A percentile compares a stretch with the other conserved stretches of the same genome.
phyloP scores from a whole-genome alignment of 805 yeast genomes.

The Wickerhamomyces canadensis region DNA sequence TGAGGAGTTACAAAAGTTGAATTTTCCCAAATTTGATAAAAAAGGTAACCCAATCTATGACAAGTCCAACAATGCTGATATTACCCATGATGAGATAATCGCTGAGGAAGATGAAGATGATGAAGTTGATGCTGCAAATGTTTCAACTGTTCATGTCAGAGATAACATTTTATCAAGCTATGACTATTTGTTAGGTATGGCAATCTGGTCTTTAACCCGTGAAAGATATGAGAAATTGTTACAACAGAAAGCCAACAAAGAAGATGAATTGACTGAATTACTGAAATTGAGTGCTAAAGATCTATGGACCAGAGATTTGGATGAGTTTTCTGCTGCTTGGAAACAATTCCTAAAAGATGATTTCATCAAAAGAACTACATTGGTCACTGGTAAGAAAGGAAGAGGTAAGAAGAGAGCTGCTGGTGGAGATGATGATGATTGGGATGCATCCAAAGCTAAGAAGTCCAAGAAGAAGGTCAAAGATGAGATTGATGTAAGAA shows the following conservation, averaged over 20 bases:
- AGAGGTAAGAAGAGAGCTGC: constrained; percentile 33
- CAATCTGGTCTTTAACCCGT: constrained; percentile 86
- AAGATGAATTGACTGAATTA: constrained; percentile 60
- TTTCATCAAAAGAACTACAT: constrained; percentile 47
- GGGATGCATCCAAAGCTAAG: constrained; percentile 8
- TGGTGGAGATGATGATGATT: constrained; percentile 17
- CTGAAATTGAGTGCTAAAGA: constrained; percentile 75
- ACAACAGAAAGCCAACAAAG: constrained; percentile 66
- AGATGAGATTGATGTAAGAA: constrained; percentile 13
- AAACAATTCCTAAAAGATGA: constrained; percentile 63
- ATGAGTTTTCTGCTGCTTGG: constrained; percentile 64
- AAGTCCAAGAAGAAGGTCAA: constrained; percentile 14
- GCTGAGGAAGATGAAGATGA: constrained; percentile 34
- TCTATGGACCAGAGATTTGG: constrained; percentile 82
- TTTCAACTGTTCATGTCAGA: constrained; percentile 34
- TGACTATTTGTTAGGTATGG: constrained; percentile 89
- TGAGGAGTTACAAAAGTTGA: constrained; percentile 51
- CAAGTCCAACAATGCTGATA: constrained; percentile 24
- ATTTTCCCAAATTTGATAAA: constrained; percentile 75
- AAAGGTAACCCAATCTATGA: constrained; percentile 58
- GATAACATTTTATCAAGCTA: constrained; percentile 57
- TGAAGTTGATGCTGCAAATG: constrained; percentile 35
- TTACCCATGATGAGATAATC: constrained; percentile 32
- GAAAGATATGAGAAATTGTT: constrained; percentile 83
- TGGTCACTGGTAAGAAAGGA: constrained; percentile 40